Percentiles rank a stretch among this genome's conserved stretches.
Conservation (phyloP, 2,329 filamentous ascomycete species). For the Paraphoma chrysanthemicola region DNA sequence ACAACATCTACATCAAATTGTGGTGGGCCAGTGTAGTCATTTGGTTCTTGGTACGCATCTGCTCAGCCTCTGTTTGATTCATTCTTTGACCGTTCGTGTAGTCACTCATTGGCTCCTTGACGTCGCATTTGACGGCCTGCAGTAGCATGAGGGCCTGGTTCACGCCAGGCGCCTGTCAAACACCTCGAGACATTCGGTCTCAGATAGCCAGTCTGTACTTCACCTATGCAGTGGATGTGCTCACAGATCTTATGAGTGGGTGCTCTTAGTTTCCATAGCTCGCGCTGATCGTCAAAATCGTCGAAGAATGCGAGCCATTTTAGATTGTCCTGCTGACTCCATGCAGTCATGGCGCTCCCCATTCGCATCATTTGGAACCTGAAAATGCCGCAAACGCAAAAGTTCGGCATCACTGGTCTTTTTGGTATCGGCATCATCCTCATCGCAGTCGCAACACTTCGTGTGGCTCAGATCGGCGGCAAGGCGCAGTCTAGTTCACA, state of each 20-base stretch:
- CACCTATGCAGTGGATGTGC: constrained; percentile 42
- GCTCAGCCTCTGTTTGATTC: background rate
- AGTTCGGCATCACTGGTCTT: constrained; percentile 31
- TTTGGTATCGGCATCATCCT: constrained; percentile 26
- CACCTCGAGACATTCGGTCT: constrained; percentile 29
- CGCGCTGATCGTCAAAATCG: too few relatives aligned
- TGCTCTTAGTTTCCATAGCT: background rate
- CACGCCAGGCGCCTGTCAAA: constrained; percentile 35
- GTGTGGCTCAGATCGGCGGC: constrained; percentile 38
- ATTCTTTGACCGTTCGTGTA: constrained; percentile 6
- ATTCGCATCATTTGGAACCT: constrained; percentile 16
- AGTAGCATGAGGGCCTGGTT: constrained; percentile 47
- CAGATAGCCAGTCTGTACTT: constrained; percentile 42
- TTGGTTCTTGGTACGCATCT: constrained; percentile 38
- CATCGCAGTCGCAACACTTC: constrained; percentile 22
- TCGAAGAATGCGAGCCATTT: too few relatives aligned
- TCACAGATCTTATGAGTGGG: constrained; percentile 44
- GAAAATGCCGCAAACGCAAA: constrained; percentile 14
- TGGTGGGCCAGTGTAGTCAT: constrained; percentile 47
- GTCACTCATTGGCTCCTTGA: constrained; percentile 44
- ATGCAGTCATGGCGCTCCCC: constrained; percentile 14
- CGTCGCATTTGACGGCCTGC: constrained; percentile 36
- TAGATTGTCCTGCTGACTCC: background rate
- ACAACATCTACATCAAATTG: constrained; percentile 35
- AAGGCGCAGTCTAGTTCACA: constrained; percentile 20